These are phyloP conservation scores for Micractinium sp. DNA, from an alignment of 139 green algal species.

Conservation along the genomic window DNA sequence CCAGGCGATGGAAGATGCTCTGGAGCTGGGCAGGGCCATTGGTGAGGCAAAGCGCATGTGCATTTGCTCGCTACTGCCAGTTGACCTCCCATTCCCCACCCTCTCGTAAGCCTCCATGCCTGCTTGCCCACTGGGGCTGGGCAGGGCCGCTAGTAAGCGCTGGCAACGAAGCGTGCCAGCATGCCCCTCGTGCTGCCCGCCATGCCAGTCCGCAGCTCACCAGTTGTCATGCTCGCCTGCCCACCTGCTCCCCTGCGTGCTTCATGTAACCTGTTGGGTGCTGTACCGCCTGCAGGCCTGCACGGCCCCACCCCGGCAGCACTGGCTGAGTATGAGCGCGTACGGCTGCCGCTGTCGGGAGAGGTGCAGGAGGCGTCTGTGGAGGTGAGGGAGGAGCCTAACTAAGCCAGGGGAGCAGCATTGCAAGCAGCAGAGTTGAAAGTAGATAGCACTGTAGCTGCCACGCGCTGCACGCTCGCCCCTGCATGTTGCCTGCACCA, in stretches of 20 bases:
- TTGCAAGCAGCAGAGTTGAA: not conserved
- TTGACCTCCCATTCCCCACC: too few species aligned
- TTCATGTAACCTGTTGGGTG: not conserved
- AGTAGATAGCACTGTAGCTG: not conserved
- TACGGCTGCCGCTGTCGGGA: constrained; percentile 4
- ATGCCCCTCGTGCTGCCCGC: too few species aligned
- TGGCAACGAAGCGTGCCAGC: too few species aligned
- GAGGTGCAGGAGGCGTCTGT: constrained; percentile 21
- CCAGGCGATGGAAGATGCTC: constrained; percentile 16
- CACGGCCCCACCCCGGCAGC: constrained; percentile 11
- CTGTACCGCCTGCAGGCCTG: not conserved
- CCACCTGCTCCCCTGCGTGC: too few species aligned
- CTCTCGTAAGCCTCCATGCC: too few species aligned
- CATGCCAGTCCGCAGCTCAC: too few species aligned
- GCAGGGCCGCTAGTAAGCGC: too few species aligned
- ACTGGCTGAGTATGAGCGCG: not conserved
- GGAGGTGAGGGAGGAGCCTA: not conserved
- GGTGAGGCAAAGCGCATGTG: too few species aligned
- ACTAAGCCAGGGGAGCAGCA: not conserved
- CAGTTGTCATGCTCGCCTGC: too few species aligned
- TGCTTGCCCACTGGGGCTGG: too few species aligned
- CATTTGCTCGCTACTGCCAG: too few species aligned
- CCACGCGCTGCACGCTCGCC: not conserved
- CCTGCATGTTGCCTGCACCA: not conserved
- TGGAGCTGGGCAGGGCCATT: constrained; percentile 15